A percentile compares a stretch with the other conserved stretches of the same genome.
phyloP scores from a whole-genome alignment of 768 basidiomycete species.

The Hygrocybe coccinea region DNA sequence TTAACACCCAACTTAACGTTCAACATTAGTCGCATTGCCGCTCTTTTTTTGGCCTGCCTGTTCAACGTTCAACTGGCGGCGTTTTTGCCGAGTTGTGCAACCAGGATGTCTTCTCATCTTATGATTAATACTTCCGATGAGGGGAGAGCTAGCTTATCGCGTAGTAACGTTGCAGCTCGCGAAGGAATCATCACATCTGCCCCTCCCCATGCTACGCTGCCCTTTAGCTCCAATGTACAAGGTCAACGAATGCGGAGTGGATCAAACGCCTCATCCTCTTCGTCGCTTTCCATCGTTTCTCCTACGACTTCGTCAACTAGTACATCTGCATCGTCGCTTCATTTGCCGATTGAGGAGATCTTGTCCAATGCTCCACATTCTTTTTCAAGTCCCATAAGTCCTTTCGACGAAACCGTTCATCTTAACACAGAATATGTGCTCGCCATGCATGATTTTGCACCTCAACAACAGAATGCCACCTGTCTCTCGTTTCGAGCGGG shows the following conservation, averaged over 20 bases:
- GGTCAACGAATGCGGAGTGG: conserved; percentile 39
- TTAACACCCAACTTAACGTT: too few species aligned
- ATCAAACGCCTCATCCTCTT: conserved; percentile 54
- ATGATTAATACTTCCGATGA: conserved; percentile 45
- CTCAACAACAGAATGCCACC: conserved; percentile 64
- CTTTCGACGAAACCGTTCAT: conserved; percentile 47
- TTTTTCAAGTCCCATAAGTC: conserved; percentile 37
- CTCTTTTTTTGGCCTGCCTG: too few species aligned
- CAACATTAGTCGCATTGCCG: too few species aligned
- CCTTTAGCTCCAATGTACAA: conserved; percentile 24
- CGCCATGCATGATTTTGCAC: conserved; percentile 88
- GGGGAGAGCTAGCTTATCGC: conserved; percentile 29
- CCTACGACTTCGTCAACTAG: conserved; percentile 54
- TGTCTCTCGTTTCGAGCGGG: conserved; percentile 88
- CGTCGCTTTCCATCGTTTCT: conserved; percentile 52
- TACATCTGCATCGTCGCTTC: conserved; percentile 47
- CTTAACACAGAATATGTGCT: conserved; percentile 67
- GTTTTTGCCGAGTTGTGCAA: too few species aligned
- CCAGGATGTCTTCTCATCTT: conserved; percentile 33
- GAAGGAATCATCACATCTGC: conserved; percentile 9
- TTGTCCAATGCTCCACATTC: conserved; percentile 26
- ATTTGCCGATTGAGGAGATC: conserved; percentile 31
- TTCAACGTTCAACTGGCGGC: too few species aligned
- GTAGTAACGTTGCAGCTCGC: conserved; percentile 24
- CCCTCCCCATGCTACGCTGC: conserved; percentile 14